Evolutionary conservation across 78 protist genomes (phyloP).

Genomic region (Dictyostelium brefeldianum): DNA sequence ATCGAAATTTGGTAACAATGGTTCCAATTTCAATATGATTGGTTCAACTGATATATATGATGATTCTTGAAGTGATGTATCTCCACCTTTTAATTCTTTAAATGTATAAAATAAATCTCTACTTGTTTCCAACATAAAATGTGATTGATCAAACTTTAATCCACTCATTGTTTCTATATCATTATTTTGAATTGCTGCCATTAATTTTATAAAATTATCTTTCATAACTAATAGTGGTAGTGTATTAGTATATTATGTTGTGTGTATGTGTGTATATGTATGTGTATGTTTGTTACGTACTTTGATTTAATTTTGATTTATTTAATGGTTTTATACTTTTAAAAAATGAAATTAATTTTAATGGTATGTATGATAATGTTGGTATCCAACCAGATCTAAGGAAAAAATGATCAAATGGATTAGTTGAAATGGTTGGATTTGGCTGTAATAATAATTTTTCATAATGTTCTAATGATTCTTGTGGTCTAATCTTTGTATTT

Average conservation of each 20-base stretch:
- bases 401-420: constrained; percentile 7
- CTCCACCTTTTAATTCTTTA: not conserved
- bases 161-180: constrained; percentile 13
- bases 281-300: not conserved
- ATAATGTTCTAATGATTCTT: not conserved
- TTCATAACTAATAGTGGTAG: not conserved
- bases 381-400: no score
- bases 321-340: constrained; percentile 22
- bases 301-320: not conserved
- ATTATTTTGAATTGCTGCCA: constrained; percentile 45
- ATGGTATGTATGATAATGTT: not conserved
- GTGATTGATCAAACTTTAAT: constrained; percentile 40
- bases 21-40: not conserved
- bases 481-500: constrained; percentile 8
- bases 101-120: constrained; percentile 65
- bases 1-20: constrained; percentile 19
- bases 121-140: constrained; percentile 32
- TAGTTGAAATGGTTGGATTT: not conserved
- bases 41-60: not conserved
- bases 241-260: no score
- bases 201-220: constrained; percentile 20
- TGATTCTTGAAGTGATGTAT: not conserved
- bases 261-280: not conserved
- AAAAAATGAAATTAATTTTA: not conserved
- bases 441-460: not conserved